Percentiles rank a stretch among this genome's conserved stretches.
Evolutionary conservation across 768 basidiomycete species (phyloP).

Genomic region (Trichaptum fuscoviolaceum): DNA sequence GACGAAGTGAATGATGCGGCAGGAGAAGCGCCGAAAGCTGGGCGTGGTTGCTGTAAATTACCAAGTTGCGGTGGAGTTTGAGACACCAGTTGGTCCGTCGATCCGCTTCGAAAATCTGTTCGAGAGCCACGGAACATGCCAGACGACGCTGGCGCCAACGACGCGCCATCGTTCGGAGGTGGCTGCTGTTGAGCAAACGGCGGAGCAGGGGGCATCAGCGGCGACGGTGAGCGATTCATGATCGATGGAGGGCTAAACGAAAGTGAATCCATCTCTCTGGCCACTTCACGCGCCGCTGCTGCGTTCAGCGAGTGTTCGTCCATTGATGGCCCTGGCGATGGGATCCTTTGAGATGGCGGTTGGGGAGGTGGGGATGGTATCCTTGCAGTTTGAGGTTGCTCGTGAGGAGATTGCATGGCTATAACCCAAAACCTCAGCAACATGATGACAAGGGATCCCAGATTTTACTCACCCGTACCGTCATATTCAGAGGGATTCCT

Average conservation of each 20-base stretch:
- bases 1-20: slow-evolving; percentile 16
- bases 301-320: slow-evolving; percentile 57
- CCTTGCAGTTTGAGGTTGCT: background rate
- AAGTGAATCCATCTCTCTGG: slow-evolving; percentile 57
- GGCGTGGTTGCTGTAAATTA: background rate
- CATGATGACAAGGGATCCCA: background rate
- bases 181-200: slow-evolving; percentile 24
- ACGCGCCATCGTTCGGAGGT: slow-evolving; percentile 22
- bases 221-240: slow-evolving; percentile 20
- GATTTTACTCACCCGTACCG: background rate
- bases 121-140: slow-evolving; percentile 17
- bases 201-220: slow-evolving; percentile 32
- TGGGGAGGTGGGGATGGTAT: background rate
- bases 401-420: background rate
- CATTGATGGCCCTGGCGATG: slow-evolving; percentile 14
- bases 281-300: slow-evolving; percentile 65
- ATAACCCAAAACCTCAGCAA: background rate
- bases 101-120: slow-evolving; percentile 4
- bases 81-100: slow-evolving; percentile 3
- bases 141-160: slow-evolving; percentile 17
- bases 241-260: slow-evolving; percentile 30
- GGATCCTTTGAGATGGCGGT: background rate
- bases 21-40: slow-evolving; percentile 10
- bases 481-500: background rate
- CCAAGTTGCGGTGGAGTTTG: slow-evolving; percentile 20